phyloP scores from a whole-genome alignment of 2,329 filamentous ascomycete species.

The Davidsoniella virescens region DNA sequence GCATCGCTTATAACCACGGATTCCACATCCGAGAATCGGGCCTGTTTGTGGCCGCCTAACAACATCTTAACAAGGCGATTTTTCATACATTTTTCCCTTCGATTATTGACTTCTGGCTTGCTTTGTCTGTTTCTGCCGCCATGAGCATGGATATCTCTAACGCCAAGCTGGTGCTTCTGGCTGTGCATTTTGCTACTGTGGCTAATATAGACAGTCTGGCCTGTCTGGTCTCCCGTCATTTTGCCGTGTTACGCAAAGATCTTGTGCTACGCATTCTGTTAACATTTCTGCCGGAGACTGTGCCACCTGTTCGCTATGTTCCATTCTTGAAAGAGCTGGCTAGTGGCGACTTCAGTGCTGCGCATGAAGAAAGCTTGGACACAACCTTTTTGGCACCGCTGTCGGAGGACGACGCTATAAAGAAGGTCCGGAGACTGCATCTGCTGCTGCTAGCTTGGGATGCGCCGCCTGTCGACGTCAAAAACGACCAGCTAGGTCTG shows the following conservation, averaged over 20 bases:
- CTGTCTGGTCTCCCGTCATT: slow-evolving; percentile 39
- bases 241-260: slow-evolving; percentile 42
- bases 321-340: slow-evolving; percentile 43
- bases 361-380: slow-evolving; percentile 33
- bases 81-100: neutral
- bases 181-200: slow-evolving; percentile 51
- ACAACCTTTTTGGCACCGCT: slow-evolving; percentile 38
- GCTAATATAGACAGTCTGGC: slow-evolving; percentile 48
- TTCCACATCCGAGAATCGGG: neutral
- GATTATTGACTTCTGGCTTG: slow-evolving; percentile 12
- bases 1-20: neutral
- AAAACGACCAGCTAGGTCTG: slow-evolving; percentile 38
- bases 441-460: slow-evolving; percentile 40
- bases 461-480: slow-evolving; percentile 29
- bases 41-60: neutral
- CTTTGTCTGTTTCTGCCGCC: slow-evolving; percentile 13
- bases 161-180: slow-evolving; percentile 55
- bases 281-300: slow-evolving; percentile 59
- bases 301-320: slow-evolving; percentile 46
- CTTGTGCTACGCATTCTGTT: slow-evolving; percentile 57
- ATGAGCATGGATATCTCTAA: slow-evolving; percentile 36
- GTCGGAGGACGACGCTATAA: slow-evolving; percentile 46
- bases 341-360: slow-evolving; percentile 27
- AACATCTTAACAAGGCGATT: neutral
- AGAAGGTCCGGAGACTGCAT: slow-evolving; percentile 44